These are phyloP conservation scores for Russula emetica DNA, from an alignment of 768 basidiomycete species.

Conservation along the genomic window DNA sequence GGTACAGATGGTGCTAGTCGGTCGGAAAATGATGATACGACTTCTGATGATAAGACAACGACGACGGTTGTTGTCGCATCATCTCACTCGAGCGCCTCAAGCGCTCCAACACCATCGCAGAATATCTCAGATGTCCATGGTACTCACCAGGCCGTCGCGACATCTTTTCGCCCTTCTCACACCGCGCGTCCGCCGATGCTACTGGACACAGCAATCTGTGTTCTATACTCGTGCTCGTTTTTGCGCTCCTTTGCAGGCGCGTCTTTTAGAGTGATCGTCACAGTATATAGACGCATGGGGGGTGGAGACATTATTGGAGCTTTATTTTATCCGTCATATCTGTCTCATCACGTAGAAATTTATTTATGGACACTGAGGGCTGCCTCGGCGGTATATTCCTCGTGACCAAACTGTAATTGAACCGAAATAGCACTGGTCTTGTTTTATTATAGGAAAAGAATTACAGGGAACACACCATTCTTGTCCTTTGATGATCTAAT, in stretches of 20 bases:
- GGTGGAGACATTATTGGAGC: background rate
- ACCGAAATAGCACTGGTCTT: background rate
- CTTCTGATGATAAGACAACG: background rate
- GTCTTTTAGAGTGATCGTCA: constrained; percentile 35
- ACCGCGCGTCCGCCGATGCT: constrained; percentile 50
- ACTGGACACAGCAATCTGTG: constrained; percentile 69
- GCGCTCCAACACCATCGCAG: background rate
- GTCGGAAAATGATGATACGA: background rate
- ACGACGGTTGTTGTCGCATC: background rate
- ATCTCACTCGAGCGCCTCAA: background rate
- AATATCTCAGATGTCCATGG: constrained; percentile 1
- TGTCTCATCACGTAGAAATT: background rate
- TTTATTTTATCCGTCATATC: constrained; percentile 16
- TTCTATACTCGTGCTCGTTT: constrained; percentile 63
- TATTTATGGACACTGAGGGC: background rate
- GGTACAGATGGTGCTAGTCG: background rate
- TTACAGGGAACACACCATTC: too few species aligned
- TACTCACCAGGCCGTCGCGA: constrained; percentile 1
- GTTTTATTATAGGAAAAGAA: background rate
- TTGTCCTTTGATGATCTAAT: too few species aligned
- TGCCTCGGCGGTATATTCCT: background rate
- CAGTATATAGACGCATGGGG: constrained; percentile 3
- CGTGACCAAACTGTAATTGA: background rate
- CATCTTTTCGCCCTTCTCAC: constrained; percentile 6
- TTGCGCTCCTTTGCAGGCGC: constrained; percentile 64